phyloP scores from a whole-genome alignment of 2,329 filamentous ascomycete genomes.

The Cryphonectria carpinicola region DNA sequence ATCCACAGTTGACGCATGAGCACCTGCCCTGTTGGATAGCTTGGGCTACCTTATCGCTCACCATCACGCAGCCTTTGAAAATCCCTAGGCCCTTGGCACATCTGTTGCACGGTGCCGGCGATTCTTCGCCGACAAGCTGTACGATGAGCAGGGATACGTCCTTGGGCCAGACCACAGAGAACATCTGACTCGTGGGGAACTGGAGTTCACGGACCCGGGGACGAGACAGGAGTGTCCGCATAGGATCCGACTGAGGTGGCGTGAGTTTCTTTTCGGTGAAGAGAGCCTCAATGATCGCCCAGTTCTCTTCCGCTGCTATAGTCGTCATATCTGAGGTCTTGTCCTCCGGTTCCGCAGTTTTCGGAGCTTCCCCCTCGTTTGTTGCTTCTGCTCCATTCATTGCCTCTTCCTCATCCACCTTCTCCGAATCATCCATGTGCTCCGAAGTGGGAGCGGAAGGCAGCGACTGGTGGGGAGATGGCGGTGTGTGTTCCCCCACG shows the following conservation, averaged over 20 bases:
- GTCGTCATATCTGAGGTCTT: neutral
- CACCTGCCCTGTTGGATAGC: neutral
- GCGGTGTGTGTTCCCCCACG: neutral
- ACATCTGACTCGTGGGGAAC: neutral
- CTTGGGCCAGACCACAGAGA: conserved; percentile 1
- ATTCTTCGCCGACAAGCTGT: conserved; percentile 15
- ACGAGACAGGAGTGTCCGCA: neutral
- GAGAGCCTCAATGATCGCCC: neutral
- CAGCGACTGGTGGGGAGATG: neutral
- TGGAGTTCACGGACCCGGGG: conserved; percentile 3
- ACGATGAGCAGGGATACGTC: conserved; percentile 18
- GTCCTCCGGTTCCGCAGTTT: neutral
- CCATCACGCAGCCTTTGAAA: conserved; percentile 11
- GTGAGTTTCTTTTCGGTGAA: neutral
- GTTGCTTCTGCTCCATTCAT: neutral
- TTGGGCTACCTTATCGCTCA: conserved; percentile 7
- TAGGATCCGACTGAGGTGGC: conserved; percentile 8
- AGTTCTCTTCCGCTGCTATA: conserved; percentile 5
- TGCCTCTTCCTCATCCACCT: neutral
- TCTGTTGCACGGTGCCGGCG: neutral
- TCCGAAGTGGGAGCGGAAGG: neutral
- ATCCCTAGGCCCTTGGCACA: conserved; percentile 3
- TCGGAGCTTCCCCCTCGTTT: neutral
- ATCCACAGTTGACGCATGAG: conserved; percentile 21
- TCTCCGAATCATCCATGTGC: neutral